These are phyloP conservation scores for Grigorovia transvaalensis DNA, from an alignment of 805 yeast species.

Conservation along the genomic window DNA sequence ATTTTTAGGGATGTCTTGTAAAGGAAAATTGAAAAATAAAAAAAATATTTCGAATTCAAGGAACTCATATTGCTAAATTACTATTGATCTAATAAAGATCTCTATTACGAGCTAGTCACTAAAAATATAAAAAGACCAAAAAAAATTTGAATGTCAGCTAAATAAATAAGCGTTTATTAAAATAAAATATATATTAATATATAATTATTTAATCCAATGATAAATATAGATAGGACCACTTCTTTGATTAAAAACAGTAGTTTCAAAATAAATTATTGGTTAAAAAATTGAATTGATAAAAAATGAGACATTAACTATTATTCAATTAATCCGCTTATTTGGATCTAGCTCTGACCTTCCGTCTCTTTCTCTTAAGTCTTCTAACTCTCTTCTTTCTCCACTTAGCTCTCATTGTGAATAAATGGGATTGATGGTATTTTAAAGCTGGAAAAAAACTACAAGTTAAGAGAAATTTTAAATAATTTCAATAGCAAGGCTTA, in stretches of 20 bases:
- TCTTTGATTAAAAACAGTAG: not conserved
- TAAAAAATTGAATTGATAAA: not conserved
- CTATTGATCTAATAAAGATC: not conserved
- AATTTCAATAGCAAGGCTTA: not conserved
- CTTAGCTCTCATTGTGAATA: slow-evolving; percentile 73
- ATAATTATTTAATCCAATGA: not conserved
- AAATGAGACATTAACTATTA: not conserved
- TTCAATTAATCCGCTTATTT: slow-evolving; percentile 53
- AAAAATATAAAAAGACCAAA: too few species aligned
- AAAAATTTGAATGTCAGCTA: not conserved
- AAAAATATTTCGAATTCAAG: too few species aligned
- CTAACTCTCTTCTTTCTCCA: slow-evolving; percentile 99
- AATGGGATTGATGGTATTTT: slow-evolving; percentile 3
- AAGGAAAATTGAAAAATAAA: too few species aligned
- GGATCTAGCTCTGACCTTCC: slow-evolving; percentile 99
- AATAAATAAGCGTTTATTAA: not conserved
- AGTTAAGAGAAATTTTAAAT: not conserved
- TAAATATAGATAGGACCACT: not conserved
- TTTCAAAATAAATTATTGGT: not conserved
- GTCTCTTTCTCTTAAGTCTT: slow-evolving; percentile 99
- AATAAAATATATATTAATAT: not conserved
- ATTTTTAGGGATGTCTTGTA: too few species aligned
- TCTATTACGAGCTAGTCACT: not conserved
- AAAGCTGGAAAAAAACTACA: not conserved
- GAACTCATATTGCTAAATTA: too few species aligned